Percentiles rank a stretch among this genome's conserved stretches.
Conservation (phyloP, 306 rosid species). For the Dryas alaskensis region DNA sequence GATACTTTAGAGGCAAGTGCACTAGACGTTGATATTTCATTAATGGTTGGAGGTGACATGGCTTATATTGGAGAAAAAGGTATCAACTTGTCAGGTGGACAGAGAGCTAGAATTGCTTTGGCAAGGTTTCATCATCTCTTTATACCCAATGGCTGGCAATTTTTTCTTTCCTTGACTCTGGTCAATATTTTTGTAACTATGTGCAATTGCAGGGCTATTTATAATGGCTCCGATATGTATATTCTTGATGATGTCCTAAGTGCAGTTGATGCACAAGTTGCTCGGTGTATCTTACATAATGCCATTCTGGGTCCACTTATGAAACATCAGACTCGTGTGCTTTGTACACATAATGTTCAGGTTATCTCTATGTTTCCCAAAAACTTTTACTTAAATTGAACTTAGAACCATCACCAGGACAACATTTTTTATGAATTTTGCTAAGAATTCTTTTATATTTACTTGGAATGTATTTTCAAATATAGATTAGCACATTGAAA, state of each 20-base stretch:
- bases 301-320: slow-evolving; percentile 75
- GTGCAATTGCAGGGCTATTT: slow-evolving; percentile 66
- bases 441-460: background rate
- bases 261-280: slow-evolving; percentile 90
- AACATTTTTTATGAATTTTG: background rate
- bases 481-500: background rate
- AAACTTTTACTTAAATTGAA: background rate
- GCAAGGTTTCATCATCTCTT: slow-evolving; percentile 59
- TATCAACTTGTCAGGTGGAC: slow-evolving; percentile 90
- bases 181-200: slow-evolving; percentile 20
- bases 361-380: slow-evolving; percentile 34
- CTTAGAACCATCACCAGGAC: background rate
- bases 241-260: slow-evolving; percentile 93
- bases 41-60: slow-evolving; percentile 93
- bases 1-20: slow-evolving; percentile 77
- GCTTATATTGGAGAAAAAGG: slow-evolving; percentile 91
- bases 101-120: slow-evolving; percentile 93
- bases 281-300: slow-evolving; percentile 68
- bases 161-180: slow-evolving; percentile 6
- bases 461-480: background rate
- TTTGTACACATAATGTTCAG: slow-evolving; percentile 84
- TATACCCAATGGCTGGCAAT: background rate
- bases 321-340: slow-evolving; percentile 63
- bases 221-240: slow-evolving; percentile 72
- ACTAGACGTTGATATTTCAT: slow-evolving; percentile 74